Base-by-base conservation (phyloP, 2,329 filamentous ascomycete species). In the Chaetothyriales sp. region DNA sequence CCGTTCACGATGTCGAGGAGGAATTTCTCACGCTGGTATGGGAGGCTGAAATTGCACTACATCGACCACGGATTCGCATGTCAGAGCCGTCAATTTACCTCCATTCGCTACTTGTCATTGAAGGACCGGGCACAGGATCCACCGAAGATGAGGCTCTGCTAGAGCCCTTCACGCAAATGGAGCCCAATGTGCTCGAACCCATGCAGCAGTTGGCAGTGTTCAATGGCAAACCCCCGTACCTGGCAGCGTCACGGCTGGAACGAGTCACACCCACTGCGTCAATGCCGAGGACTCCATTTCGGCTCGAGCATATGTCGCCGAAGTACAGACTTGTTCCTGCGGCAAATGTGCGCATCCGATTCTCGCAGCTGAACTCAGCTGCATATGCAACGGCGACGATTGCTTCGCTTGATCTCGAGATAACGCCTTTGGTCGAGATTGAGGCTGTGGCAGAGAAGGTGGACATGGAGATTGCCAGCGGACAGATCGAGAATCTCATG, bases 21-120 rank as follows among this genome's bases (percentile, higher is more conserved):
- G 53, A 67, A 68, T 59, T 22, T 2, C 10, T 49, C 28, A 56
- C 51, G 25, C 48, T 61, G 18, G 65, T 72, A 54, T 74, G 71
- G 71, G 72, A 66, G 55, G 61, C 70, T 48, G 64, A 70, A 48
- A 63, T 68, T 4, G 66, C 69, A 48, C 61, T 73, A 18, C 67
- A 68, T 62, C 67, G 70, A 28, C 71, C 71, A 50, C 69, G 76
- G 52, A 70, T 73, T 51, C 73, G 76, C 52, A 73, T 78, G 33
- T 72, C 77, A 53, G 73, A 78, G 56, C 77, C 77, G 33, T 73
- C 72, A 5, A 68, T 82, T 22, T 71, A 78, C 47, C 78, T 82
- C 58, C 43, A 57, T 20, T 58, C 59, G 40, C 53, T 54, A 1
- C 8, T 47, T 9, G 28, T 33, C 15, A 20, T 47, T 18, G 8